Conservation (phyloP, 1,139 yeast genomes). For the Kurtzmaniella quercitrusa region DNA sequence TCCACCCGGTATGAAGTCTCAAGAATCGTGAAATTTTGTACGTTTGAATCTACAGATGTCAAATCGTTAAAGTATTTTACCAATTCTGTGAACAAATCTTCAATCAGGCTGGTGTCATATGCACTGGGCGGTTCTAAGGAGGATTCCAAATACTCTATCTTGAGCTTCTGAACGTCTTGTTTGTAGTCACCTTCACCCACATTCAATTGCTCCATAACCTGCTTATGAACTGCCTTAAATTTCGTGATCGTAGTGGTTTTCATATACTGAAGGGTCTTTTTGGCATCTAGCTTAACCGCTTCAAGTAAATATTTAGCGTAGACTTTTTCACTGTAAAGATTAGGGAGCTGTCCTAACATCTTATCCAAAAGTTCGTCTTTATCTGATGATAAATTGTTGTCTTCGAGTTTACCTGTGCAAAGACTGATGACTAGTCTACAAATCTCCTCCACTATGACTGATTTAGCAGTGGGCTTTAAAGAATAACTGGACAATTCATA, state of each 20-base stretch:
- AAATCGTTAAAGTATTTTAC: slow-evolving; percentile 11
- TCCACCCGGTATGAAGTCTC: slow-evolving; percentile 26
- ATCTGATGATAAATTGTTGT: background rate
- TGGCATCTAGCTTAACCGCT: slow-evolving; percentile 25
- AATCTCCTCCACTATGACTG: slow-evolving; percentile 12
- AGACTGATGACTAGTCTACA: slow-evolving; percentile 11
- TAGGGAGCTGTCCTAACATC: slow-evolving; percentile 3
- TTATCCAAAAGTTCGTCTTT: background rate
- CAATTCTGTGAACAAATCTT: slow-evolving; percentile 14
- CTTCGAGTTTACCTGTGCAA: slow-evolving; percentile 8
- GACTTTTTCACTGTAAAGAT: slow-evolving; percentile 13
- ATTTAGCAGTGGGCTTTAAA: slow-evolving; percentile 5
- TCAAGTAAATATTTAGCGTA: slow-evolving; percentile 27
- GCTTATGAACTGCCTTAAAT: slow-evolving; percentile 25
- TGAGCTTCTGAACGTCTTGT: slow-evolving; percentile 22
- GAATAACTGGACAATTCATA: slow-evolving; percentile 5
- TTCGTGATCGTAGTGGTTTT: slow-evolving; percentile 15
- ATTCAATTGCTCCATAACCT: slow-evolving; percentile 17
- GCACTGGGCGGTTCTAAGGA: slow-evolving; percentile 16
- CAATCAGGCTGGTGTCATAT: slow-evolving; percentile 4
- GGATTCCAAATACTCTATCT: slow-evolving; percentile 35
- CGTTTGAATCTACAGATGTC: slow-evolving; percentile 17
- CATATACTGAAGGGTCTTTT: slow-evolving; percentile 27
- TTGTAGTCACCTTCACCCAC: slow-evolving; percentile 17
- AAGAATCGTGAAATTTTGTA: slow-evolving; percentile 23